Evolutionary conservation across 345 rosid genomes (phyloP), one percentile per base, ranked within the genome.

Genomic region (Acer negundo): DNA sequence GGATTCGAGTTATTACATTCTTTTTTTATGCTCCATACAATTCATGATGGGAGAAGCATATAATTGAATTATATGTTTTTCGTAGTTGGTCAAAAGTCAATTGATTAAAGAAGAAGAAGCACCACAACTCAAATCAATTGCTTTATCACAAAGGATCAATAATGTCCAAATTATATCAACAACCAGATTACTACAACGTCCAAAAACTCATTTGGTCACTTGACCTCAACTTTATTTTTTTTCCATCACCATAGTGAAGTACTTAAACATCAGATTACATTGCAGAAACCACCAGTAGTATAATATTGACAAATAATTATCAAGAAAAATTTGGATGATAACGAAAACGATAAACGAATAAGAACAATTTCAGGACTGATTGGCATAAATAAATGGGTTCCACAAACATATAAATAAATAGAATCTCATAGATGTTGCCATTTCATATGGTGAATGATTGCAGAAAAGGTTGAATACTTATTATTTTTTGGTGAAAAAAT

Each of bases 391-490:
- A 20, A 46, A 74, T n/a, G 71, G 82, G 82, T 64, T 81, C 84
- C 77, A 77, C 70, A 73, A 79, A 55, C 44, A 71, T 47, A 74
- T 75, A 4, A 23, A 73, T 75, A 69, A 62, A 75, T 47, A 81
- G 53, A 83, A 83, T 85, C 88, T 78, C 35, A 47, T 26, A 62
- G 80, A 87, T 74, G 84, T 78, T 80, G 87, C 84, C 83, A 68
- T 78, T 78, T 70, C 80, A 79, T 72, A 42, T n/a, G 53, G 19
- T 78, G 79, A 78, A 81, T 83, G 80, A 80, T 85, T 87, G 81
- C n/a, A n/a, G n/a, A 75, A 71, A 76, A 26, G 62, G 79, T 16
- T 19, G 44, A 55, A 59, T 72, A 44, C 31, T 68, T 12, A 72
- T 74, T 38, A 66, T 31, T 35, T 35, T 70, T 61, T 55, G 11